Evolutionary conservation across 2,329 filamentous ascomycete species (phyloP), one percentile per base, ranked within the genome.

Genomic region (Scopulariopsis brevicaulis): DNA sequence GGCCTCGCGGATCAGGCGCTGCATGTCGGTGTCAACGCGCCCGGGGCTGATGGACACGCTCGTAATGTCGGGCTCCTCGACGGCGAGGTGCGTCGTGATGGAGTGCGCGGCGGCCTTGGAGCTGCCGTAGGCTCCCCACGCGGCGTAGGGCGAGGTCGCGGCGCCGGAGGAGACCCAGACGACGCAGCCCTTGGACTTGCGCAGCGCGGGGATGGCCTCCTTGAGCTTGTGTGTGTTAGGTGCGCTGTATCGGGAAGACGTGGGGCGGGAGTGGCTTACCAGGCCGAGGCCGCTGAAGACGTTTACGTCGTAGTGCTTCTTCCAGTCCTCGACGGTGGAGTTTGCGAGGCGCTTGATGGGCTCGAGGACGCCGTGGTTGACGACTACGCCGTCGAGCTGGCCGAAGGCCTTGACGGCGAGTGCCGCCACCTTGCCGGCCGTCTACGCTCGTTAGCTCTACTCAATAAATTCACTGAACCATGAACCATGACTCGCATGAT

Each of bases 11-110:
- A 99, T 81, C 59, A 87, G 81, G n/a, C 79, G 79, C 69, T 96
- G 92, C 92, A 96, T 96, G 56, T 86, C 86, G 0, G 92, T 96
- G 67, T 96, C 88, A 8, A 95, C 87, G 53, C 89, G 83, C 2
- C 92, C 92, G 0, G 92, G 92, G 4, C 85, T 78, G 37, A 96
- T 75, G 0, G 89, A 78, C 0, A 96, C 73, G 14, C 83, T 85
- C 0, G 82, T 88, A 52, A 96, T 83, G 15, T 85, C 77, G 1
- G 86, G 84, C 69, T 96, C 92, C 67, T 96, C 92, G 1, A 79
- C 77, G 0, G 83, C 82, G 40, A 96, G 71, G 40, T 92, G 90
- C 50, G 79, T 72, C 1, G 85, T 84, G 5, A 96, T 73, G 64
- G 93, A 89, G 69, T 95, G 95, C 65, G 94, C 68, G 1, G 88